phyloP scores from a whole-genome alignment of 768 basidiomycete genomes.

The Russula griseocarnosa region DNA sequence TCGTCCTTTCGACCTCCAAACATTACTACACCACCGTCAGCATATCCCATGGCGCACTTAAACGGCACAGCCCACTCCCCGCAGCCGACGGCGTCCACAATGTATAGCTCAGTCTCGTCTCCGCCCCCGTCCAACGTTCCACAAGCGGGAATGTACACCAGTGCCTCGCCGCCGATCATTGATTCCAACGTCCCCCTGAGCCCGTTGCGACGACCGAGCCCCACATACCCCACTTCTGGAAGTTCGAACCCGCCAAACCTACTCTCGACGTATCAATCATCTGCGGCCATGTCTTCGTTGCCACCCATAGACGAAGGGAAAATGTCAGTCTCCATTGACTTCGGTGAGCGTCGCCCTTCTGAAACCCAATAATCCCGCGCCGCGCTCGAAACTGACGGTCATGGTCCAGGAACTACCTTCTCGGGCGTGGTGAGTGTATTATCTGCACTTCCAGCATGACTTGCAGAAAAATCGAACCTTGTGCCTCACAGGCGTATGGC shows the following conservation, averaged over 20 bases:
- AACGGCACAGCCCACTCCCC: not conserved
- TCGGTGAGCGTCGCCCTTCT: slow-evolving; percentile 47
- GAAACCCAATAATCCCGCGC: not conserved
- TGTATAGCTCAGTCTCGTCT: not conserved
- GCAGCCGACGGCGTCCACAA: not conserved
- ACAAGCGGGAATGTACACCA: slow-evolving; percentile 1
- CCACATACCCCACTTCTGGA: slow-evolving; percentile 16
- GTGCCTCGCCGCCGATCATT: not conserved
- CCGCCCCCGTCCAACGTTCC: slow-evolving; percentile 5
- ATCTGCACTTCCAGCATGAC: not conserved
- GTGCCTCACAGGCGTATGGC: slow-evolving; percentile 62
- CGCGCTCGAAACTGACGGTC: slow-evolving; percentile 20
- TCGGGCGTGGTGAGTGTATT: slow-evolving; percentile 71
- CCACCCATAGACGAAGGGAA: slow-evolving; percentile 58
- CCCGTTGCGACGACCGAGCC: slow-evolving; percentile 21
- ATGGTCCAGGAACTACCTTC: slow-evolving; percentile 69
- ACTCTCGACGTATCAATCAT: slow-evolving; percentile 18
- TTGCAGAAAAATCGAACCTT: not conserved
- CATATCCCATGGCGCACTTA: not conserved
- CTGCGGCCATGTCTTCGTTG: slow-evolving; percentile 9
- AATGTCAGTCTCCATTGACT: slow-evolving; percentile 79
- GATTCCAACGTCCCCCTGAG: not conserved
- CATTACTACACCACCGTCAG: slow-evolving; percentile 2
- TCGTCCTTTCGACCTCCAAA: not conserved
- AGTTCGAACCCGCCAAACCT: slow-evolving; percentile 9